Percentiles rank a stretch among this genome's conserved stretches.
Evolutionary conservation across 495 filamentous ascomycete species (phyloP).

Genomic region (Polyplosphaeria fusca): DNA sequence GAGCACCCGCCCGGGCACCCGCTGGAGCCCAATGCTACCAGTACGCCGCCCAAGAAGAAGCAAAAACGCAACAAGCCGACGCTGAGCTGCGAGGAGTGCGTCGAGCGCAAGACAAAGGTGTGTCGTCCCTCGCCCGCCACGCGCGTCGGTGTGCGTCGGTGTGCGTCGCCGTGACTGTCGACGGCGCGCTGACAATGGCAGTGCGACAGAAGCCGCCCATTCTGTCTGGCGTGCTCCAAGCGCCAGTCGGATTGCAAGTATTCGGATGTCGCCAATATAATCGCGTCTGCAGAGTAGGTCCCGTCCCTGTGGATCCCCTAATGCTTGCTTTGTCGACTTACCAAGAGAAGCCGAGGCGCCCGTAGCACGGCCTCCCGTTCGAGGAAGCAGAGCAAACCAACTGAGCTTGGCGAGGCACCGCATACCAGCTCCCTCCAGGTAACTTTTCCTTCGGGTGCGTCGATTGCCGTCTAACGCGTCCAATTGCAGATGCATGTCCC

Average conservation of each 20-base stretch:
- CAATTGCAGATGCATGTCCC: conserved; percentile 13
- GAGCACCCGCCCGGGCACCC: too few species aligned
- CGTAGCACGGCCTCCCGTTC: conserved; percentile 1
- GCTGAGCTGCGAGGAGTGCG: conserved; percentile 67
- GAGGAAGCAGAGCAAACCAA: conserved; percentile 20
- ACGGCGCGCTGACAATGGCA: conserved; percentile 22
- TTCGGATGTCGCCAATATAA: conserved; percentile 63
- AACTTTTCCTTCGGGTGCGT: conserved; percentile 4
- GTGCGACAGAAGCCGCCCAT: conserved; percentile 47
- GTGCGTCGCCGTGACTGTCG: not conserved
- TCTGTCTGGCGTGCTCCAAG: conserved; percentile 67
- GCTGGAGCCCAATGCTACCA: not conserved
- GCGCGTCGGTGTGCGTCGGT: not conserved
- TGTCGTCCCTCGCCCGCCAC: too few species aligned
- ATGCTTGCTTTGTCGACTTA: not conserved
- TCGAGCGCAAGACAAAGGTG: conserved; percentile 68
- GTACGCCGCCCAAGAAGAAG: conserved; percentile 48
- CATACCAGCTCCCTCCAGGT: conserved; percentile 19
- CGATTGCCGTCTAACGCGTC: not conserved
- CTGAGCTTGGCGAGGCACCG: conserved; percentile 4
- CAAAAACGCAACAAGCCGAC: conserved; percentile 76
- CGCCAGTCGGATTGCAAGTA: conserved; percentile 67
- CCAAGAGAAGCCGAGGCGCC: conserved; percentile 31
- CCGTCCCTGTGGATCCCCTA: not conserved
- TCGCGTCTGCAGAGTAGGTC: conserved; percentile 55